Evolutionary conservation across 106 monocot species (phyloP).

Genomic region (Acorus calamus): DNA sequence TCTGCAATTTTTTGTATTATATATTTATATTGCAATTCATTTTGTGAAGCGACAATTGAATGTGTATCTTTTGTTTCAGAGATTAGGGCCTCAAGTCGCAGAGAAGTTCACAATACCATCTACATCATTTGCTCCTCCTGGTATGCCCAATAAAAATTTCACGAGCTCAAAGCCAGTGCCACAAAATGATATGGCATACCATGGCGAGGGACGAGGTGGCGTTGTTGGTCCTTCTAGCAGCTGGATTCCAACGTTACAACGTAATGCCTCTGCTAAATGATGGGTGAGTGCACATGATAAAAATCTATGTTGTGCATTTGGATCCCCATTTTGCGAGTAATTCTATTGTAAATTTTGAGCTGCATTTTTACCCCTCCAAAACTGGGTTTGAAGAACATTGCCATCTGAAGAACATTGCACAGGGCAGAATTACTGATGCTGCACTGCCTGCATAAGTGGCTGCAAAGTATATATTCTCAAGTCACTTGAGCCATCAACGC

Average conservation of each 20-base stretch:
- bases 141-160: conserved; percentile 21
- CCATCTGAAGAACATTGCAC: neutral
- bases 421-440: neutral
- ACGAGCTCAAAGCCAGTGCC: conserved; percentile 23
- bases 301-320: neutral
- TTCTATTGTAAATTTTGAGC: neutral
- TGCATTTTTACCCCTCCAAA: neutral
- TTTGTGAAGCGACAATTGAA: too few relatives aligned
- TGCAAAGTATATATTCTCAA: conserved; percentile 4
- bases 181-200: conserved; percentile 24
- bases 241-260: conserved; percentile 49
- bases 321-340: neutral
- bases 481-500: neutral
- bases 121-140: conserved; percentile 31
- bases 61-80: conserved; percentile 12
- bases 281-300: conserved; percentile 12
- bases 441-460: neutral
- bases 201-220: conserved; percentile 20
- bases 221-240: conserved; percentile 34
- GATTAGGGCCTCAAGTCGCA: conserved; percentile 9
- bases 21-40: too few relatives aligned
- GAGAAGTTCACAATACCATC: conserved; percentile 26
- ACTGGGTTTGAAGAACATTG: neutral
- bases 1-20: too few relatives aligned
- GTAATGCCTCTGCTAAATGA: conserved; percentile 61